phyloP scores from a whole-genome alignment of 495 filamentous ascomycete genomes.

The Platismatia glauca region DNA sequence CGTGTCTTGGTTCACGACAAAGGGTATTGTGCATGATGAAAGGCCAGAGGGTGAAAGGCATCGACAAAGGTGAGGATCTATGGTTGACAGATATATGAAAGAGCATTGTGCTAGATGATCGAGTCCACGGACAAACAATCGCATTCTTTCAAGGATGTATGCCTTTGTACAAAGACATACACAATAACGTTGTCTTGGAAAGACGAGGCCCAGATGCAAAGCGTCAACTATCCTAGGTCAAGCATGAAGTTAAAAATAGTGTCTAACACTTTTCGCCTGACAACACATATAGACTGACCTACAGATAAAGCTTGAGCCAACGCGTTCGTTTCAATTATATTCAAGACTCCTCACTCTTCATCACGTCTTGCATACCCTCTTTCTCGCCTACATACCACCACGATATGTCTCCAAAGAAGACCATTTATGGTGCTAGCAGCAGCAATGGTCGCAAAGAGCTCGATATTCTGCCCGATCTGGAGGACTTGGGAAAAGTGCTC shows the following conservation, averaged over 20 bases:
- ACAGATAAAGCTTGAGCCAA: not conserved
- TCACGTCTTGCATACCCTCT: not conserved
- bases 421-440: not conserved
- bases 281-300: not conserved
- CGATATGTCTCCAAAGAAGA: not conserved
- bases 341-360: not conserved
- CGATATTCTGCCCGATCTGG: not conserved
- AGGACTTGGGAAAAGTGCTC: not conserved
- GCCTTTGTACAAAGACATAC: not conserved
- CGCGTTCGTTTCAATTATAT: not conserved
- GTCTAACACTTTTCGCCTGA: not conserved
- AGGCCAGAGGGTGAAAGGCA: not conserved
- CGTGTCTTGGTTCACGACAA: not conserved
- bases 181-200: not conserved
- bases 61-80: not conserved
- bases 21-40: not conserved
- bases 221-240: not conserved
- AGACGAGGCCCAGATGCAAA: not conserved
- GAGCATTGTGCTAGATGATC: not conserved
- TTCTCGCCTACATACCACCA: not conserved
- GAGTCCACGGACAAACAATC: not conserved
- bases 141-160: not conserved
- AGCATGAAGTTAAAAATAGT: not conserved
- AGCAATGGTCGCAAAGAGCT: not conserved
- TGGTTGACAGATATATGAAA: not conserved